These are phyloP conservation scores for Hypomontagnella submonticulosa DNA, from an alignment of 495 filamentous ascomycete species.

Conservation along the genomic window DNA sequence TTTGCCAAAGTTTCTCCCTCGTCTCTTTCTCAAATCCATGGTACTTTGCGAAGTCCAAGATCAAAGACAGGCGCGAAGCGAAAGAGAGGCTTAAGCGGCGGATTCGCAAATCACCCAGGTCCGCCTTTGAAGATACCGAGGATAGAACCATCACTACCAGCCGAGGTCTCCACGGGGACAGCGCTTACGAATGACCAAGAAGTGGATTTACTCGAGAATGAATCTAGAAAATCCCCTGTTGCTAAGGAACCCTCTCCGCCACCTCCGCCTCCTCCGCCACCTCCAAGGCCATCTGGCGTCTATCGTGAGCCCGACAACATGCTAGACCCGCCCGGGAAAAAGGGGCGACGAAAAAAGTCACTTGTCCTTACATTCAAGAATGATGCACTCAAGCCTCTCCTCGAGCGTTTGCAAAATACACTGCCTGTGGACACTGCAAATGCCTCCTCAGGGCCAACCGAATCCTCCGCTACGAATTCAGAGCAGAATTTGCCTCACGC, in stretches of 20 bases:
- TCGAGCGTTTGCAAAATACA: slow-evolving; percentile 3
- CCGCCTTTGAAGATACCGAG: slow-evolving; percentile 26
- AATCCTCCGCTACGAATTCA: slow-evolving; percentile 1
- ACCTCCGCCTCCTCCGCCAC: neutral
- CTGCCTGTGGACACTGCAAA: neutral
- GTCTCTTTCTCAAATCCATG: slow-evolving; percentile 19
- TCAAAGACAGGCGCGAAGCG: slow-evolving; percentile 16
- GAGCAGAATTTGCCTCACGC: neutral
- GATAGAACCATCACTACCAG: slow-evolving; percentile 5
- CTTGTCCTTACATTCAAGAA: slow-evolving; percentile 50
- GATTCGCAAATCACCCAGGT: neutral
- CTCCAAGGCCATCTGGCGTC: slow-evolving; percentile 38
- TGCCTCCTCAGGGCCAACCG: neutral
- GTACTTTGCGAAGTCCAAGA: slow-evolving; percentile 9
- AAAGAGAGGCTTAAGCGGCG: slow-evolving; percentile 10
- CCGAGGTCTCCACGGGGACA: neutral
- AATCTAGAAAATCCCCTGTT: neutral
- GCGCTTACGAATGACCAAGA: slow-evolving; percentile 1
- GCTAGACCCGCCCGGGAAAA: slow-evolving; percentile 43
- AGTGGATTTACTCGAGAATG: neutral
- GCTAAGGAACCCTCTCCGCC: neutral
- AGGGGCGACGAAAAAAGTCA: slow-evolving; percentile 48
- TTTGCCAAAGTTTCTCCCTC: slow-evolving; percentile 20
- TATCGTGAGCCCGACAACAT: slow-evolving; percentile 44
- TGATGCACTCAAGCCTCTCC: slow-evolving; percentile 46